phyloP scores from a whole-genome alignment of 2,329 filamentous ascomycete species.

The Calonectria hawksworthii region DNA sequence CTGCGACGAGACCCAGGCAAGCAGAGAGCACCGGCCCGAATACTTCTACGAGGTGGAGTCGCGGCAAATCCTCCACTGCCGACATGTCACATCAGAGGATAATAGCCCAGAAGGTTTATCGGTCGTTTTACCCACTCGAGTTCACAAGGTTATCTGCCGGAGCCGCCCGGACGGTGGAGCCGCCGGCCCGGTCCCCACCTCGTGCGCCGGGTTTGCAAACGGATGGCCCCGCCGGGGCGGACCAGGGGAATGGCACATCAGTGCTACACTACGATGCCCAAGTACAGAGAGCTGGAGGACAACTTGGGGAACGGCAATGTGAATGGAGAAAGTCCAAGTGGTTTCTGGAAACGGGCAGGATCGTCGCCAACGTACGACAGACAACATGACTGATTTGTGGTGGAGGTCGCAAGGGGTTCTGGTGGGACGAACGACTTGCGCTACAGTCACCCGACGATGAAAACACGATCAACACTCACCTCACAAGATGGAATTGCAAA shows the following conservation, averaged over 20 bases:
- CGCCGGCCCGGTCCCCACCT: conserved; percentile 30
- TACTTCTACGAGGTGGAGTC: background rate
- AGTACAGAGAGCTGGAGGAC: background rate
- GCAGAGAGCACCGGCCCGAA: background rate
- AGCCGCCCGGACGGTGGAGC: conserved; percentile 23
- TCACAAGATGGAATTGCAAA: background rate
- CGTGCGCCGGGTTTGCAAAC: conserved; percentile 14
- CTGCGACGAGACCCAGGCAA: background rate
- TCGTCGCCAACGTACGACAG: background rate
- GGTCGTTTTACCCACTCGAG: conserved; percentile 16
- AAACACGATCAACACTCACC: background rate
- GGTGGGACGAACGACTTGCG: background rate
- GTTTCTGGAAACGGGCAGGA: background rate
- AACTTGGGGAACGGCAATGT: background rate
- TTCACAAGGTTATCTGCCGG: conserved; percentile 10
- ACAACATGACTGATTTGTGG: background rate
- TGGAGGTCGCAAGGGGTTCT: background rate
- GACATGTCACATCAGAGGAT: background rate
- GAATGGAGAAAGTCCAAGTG: background rate
- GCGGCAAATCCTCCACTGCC: background rate
- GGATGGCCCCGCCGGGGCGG: background rate
- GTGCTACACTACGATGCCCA: background rate
- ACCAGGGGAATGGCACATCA: background rate
- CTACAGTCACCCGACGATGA: background rate
- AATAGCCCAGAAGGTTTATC: background rate